A percentile compares a stretch with the other conserved stretches of the same genome.
Conservation (phyloP, 805 yeast genomes). For the Lipomyces sp. region DNA sequence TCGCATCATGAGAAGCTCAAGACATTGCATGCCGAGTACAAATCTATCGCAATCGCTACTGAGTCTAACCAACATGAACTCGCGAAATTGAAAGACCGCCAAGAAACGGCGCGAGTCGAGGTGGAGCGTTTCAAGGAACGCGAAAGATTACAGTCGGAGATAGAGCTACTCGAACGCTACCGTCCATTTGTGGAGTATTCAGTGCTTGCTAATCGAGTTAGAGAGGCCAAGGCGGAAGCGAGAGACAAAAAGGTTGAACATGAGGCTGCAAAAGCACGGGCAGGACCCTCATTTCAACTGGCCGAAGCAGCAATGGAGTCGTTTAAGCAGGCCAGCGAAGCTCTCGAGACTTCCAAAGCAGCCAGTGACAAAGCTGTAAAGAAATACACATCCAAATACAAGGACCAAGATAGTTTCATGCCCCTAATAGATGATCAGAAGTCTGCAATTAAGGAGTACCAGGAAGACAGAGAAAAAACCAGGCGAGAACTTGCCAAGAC, state of each 20-base stretch:
- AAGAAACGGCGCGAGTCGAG: constrained; percentile 50
- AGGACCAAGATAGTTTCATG: constrained; percentile 16
- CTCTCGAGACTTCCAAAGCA: constrained; percentile 42
- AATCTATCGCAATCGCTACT: constrained; percentile 38
- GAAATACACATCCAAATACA: not conserved
- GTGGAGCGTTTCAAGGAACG: constrained; percentile 52
- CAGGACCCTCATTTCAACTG: constrained; percentile 45
- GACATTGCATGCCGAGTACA: constrained; percentile 52
- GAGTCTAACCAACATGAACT: constrained; percentile 40
- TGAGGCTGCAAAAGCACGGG: constrained; percentile 10
- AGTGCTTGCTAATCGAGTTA: constrained; percentile 14
- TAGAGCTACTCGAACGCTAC: constrained; percentile 22
- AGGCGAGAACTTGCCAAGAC: constrained; percentile 1
- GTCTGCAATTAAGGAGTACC: constrained; percentile 7
- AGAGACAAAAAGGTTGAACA: constrained; percentile 22
- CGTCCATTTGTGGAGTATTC: constrained; percentile 26
- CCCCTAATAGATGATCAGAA: constrained; percentile 12
- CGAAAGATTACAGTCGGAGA: constrained; percentile 26
- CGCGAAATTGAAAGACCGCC: constrained; percentile 47
- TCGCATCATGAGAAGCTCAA: constrained; percentile 62
- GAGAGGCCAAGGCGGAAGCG: constrained; percentile 44
- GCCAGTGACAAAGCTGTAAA: constrained; percentile 45
- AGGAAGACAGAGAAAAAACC: constrained; percentile 49
- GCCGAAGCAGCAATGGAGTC: constrained; percentile 43
- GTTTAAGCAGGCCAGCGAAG: constrained; percentile 46